phyloP scores from a whole-genome alignment of 305 asterid genomes.

The Rubia tinctorum region DNA sequence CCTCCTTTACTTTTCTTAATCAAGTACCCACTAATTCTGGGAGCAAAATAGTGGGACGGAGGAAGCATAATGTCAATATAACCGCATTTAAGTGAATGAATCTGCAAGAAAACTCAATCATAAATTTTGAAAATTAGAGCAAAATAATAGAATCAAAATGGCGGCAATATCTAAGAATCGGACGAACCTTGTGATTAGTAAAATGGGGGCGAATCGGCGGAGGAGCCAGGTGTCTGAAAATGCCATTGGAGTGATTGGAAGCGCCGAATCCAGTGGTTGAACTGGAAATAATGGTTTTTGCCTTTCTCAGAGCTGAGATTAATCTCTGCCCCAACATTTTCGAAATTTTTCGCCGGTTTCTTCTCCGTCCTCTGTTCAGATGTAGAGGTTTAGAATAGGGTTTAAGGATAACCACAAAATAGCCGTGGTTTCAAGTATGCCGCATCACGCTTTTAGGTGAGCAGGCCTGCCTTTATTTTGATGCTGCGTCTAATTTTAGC shows the following conservation, averaged over 20 bases:
- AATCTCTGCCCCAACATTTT: conserved; percentile 49
- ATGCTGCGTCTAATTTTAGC: neutral
- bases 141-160: neutral
- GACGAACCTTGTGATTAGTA: conserved; percentile 39
- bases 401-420: neutral
- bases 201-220: conserved; percentile 40
- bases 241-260: conserved; percentile 35
- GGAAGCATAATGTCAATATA: no score
- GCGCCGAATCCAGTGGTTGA: conserved; percentile 25
- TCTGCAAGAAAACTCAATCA: no score
- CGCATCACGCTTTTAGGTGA: neutral
- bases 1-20: no score
- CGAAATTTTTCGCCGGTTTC: neutral
- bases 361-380: neutral
- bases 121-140: no score
- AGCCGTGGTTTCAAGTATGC: neutral
- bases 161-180: neutral
- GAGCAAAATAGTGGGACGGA: no score
- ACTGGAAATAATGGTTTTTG: conserved; percentile 38
- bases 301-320: conserved; percentile 38
- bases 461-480: neutral
- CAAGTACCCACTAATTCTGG: no score
- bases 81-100: no score
- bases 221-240: conserved; percentile 32
- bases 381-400: conserved; percentile 6